A percentile compares a stretch with the other conserved stretches of the same genome.
phyloP scores from a whole-genome alignment of 495 filamentous ascomycete species.

The Geoglossum glabrum region DNA sequence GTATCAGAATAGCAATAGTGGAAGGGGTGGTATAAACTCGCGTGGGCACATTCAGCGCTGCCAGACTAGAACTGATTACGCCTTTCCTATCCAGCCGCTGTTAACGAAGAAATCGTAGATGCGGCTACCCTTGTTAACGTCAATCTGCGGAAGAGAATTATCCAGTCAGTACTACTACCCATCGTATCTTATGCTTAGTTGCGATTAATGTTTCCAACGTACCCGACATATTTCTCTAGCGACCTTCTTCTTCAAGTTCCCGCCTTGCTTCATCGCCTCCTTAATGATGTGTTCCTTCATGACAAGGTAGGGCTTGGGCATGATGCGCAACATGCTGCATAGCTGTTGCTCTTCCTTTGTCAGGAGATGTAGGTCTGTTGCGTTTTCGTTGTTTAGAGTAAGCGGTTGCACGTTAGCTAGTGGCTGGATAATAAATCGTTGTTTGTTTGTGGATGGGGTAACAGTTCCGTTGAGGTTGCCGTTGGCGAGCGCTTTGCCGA shows the following conservation, averaged over 20 bases:
- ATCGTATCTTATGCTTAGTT: neutral
- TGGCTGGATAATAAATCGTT: slow-evolving; percentile 14
- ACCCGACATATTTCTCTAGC: slow-evolving; percentile 51
- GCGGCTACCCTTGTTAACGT: slow-evolving; percentile 40
- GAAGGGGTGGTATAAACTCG: neutral
- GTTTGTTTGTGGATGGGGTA: slow-evolving; percentile 10
- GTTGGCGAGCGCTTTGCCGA: slow-evolving; percentile 7
- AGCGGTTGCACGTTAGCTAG: slow-evolving; percentile 41
- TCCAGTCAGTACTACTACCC: neutral
- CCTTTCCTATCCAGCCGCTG: slow-evolving; percentile 77
- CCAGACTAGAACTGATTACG: slow-evolving; percentile 10
- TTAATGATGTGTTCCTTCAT: slow-evolving; percentile 80
- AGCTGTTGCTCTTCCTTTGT: slow-evolving; percentile 67
- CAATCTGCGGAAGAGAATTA: slow-evolving; percentile 25
- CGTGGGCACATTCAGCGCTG: neutral
- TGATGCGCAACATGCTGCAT: slow-evolving; percentile 58
- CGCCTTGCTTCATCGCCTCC: slow-evolving; percentile 74
- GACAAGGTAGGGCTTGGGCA: slow-evolving; percentile 83
- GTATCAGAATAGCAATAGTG: neutral
- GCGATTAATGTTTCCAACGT: slow-evolving; percentile 7
- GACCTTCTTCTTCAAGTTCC: slow-evolving; percentile 75
- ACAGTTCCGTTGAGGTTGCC: slow-evolving; percentile 12
- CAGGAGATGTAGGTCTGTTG: slow-evolving; percentile 70
- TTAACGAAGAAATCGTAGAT: slow-evolving; percentile 92
- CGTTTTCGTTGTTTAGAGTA: slow-evolving; percentile 51